Conservation (phyloP, 306 rosid species). For the Macrotyloma uniflorum region DNA sequence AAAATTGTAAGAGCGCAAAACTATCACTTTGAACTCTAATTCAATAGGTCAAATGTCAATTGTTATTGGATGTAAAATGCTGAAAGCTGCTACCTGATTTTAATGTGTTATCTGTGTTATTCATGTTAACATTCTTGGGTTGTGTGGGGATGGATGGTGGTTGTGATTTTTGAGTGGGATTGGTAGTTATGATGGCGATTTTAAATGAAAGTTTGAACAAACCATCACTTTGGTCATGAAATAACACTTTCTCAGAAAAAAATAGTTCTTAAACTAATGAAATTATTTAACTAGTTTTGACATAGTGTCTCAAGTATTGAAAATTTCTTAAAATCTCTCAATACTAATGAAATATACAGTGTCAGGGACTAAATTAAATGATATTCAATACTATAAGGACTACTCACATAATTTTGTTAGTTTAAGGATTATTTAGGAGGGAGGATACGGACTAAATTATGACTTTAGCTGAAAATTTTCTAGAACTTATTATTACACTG, state of each 20-base stretch:
- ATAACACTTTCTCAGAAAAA: too few species aligned
- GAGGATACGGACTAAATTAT: too few species aligned
- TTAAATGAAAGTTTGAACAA: not conserved
- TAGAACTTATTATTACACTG: too few species aligned
- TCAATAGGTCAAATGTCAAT: not conserved
- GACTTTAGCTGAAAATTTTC: too few species aligned
- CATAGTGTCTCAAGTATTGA: too few species aligned
- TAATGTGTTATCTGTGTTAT: not conserved
- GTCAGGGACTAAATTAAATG: too few species aligned
- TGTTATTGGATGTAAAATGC: not conserved
- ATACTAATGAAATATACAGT: too few species aligned
- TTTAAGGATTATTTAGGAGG: too few species aligned
- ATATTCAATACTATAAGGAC: not conserved
- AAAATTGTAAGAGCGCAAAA: slow-evolving; percentile 49
- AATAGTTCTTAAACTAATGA: not conserved
- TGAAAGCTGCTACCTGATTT: not conserved
- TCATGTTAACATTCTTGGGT: not conserved
- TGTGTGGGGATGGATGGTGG: not conserved
- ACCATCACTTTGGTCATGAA: not conserved
- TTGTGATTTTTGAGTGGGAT: not conserved
- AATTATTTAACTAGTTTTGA: too few species aligned
- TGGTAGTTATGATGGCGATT: not conserved
- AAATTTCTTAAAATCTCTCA: too few species aligned
- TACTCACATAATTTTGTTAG: too few species aligned
- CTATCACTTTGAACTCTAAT: not conserved